These are phyloP conservation scores for Globisporangium abappressorium DNA, from an alignment of 352 stramenopile genomes.

Conservation along the genomic window DNA sequence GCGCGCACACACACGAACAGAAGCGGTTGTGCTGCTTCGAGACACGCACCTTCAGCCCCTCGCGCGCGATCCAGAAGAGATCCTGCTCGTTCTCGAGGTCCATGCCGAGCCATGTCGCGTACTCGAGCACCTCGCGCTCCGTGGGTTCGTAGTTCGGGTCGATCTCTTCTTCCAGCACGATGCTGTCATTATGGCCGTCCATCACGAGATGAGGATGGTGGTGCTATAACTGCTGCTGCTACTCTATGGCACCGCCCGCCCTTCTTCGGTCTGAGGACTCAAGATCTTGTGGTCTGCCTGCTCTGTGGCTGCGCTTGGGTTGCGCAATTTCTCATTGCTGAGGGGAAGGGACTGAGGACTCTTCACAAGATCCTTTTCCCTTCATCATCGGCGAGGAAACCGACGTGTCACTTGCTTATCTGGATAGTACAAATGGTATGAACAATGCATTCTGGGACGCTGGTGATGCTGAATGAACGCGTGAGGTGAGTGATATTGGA, in stretches of 20 bases:
- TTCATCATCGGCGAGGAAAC: background rate
- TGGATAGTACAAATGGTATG: background rate
- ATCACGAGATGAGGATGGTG: constrained; percentile 19
- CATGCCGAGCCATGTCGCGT: constrained; percentile 96
- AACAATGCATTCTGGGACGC: background rate
- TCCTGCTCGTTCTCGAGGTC: constrained; percentile 89
- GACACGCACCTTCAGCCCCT: constrained; percentile 73
- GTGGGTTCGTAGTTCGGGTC: constrained; percentile 94
- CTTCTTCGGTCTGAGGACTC: background rate
- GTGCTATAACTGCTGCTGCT: background rate
- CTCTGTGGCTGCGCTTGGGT: background rate
- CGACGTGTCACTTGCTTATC: background rate
- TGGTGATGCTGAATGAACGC: no score
- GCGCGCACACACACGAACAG: no score
- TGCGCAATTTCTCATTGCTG: background rate
- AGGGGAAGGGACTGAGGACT: background rate
- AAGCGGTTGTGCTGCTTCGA: no score
- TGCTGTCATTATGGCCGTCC: constrained; percentile 69
- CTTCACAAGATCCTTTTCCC: background rate
- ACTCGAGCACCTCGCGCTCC: constrained; percentile 91
- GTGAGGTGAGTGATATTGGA: no score
- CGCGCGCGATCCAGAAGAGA: constrained; percentile 93
- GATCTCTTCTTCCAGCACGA: constrained; percentile 94
- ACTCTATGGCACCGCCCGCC: background rate
- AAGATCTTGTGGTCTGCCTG: background rate